Evolutionary conservation across 2,329 filamentous ascomycete genomes (phyloP).

Genomic region (Aspergillus tamarii): DNA sequence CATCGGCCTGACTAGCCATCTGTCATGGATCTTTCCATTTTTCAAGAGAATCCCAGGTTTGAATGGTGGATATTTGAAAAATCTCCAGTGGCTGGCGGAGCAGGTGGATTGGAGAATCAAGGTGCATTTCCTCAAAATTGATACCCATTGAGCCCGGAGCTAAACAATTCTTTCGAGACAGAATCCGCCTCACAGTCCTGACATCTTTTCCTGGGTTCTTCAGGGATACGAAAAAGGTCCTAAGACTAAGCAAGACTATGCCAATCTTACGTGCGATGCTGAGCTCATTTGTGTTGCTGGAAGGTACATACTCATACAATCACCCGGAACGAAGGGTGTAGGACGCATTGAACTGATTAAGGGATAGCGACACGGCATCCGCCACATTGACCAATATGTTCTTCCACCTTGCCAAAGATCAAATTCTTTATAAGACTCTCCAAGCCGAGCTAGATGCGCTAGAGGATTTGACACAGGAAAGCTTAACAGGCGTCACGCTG

Average conservation of each 20-base stretch:
- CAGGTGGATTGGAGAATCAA: slow-evolving; percentile 3
- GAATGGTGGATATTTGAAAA: slow-evolving; percentile 17
- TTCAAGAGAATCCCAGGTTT: slow-evolving; percentile 22
- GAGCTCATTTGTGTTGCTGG: slow-evolving; percentile 31
- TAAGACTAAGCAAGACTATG: slow-evolving; percentile 12
- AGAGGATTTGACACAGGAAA: slow-evolving; percentile 8
- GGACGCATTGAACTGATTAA: too few species aligned
- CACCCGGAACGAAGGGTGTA: too few species aligned
- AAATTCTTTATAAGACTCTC: not conserved
- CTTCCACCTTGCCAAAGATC: slow-evolving; percentile 9
- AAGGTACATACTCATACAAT: slow-evolving; percentile 15
- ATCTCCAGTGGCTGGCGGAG: slow-evolving; percentile 6
- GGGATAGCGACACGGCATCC: slow-evolving; percentile 14
- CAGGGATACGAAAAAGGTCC: slow-evolving; percentile 13
- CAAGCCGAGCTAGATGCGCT: slow-evolving; percentile 13
- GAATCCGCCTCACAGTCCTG: slow-evolving; percentile 20
- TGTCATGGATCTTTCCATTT: slow-evolving; percentile 29
- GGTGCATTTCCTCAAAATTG: not conserved
- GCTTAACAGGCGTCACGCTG: not conserved
- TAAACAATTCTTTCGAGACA: not conserved
- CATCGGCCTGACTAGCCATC: slow-evolving; percentile 22
- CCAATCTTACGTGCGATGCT: slow-evolving; percentile 23
- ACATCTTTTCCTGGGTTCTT: slow-evolving; percentile 20
- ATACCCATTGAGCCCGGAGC: too few species aligned
- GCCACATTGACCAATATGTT: slow-evolving; percentile 12